phyloP scores from a whole-genome alignment of 768 basidiomycete genomes.

The Phanerodontia chrysosporium region DNA sequence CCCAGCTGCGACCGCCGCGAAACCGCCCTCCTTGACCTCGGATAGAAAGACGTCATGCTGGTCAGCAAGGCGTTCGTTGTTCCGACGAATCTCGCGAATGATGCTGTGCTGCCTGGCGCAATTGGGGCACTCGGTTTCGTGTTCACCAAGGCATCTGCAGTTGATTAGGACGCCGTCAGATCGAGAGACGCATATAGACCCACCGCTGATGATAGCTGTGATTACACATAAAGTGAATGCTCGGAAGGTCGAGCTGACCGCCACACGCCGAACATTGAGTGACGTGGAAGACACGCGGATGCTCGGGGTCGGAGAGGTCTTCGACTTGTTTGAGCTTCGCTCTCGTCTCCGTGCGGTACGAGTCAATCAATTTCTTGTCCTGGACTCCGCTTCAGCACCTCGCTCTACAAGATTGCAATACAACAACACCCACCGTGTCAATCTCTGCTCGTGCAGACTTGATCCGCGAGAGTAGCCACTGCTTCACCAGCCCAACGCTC shows the following conservation, averaged over 20 bases:
- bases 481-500: slow-evolving; percentile 87
- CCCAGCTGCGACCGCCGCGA: slow-evolving; percentile 64
- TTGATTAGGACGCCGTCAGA: background rate
- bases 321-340: slow-evolving; percentile 77
- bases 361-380: slow-evolving; percentile 85
- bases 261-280: slow-evolving; percentile 89
- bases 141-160: slow-evolving; percentile 78
- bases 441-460: slow-evolving; percentile 71
- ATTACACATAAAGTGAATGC: slow-evolving; percentile 96
- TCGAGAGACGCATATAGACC: slow-evolving; percentile 15
- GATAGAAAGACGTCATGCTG: slow-evolving; percentile 78
- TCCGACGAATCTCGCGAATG: slow-evolving; percentile 83
- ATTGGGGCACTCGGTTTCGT: slow-evolving; percentile 85
- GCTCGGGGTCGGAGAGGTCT: slow-evolving; percentile 72
- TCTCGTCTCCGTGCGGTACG: slow-evolving; percentile 82
- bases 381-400: slow-evolving; percentile 25
- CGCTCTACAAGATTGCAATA: background rate
- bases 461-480: slow-evolving; percentile 83
- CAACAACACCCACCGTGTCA: slow-evolving; percentile 56
- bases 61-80: slow-evolving; percentile 80
- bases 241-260: slow-evolving; percentile 88
- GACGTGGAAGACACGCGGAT: slow-evolving; percentile 89
- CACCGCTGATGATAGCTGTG: slow-evolving; percentile 96
- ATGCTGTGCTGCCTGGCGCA: slow-evolving; percentile 86
- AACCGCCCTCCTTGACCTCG: slow-evolving; percentile 69